These are phyloP conservation scores for Talaromyces ruber DNA, from an alignment of 495 filamentous ascomycete genomes.

Conservation along the genomic window DNA sequence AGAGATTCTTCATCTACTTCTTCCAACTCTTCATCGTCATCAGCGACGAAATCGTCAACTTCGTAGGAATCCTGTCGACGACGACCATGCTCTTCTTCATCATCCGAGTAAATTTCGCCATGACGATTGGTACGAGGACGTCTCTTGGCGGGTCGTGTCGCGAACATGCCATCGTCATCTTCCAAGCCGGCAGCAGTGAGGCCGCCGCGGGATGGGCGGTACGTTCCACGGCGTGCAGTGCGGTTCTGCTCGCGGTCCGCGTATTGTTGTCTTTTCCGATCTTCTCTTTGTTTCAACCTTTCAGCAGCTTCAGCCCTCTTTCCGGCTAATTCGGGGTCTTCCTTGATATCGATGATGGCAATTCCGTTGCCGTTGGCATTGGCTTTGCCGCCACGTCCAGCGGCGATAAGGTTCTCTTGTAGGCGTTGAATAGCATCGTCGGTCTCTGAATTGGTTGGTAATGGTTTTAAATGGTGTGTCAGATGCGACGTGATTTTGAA, in stretches of 20 bases:
- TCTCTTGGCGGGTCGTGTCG: slow-evolving; percentile 33
- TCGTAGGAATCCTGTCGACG: slow-evolving; percentile 74
- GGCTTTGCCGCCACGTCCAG: slow-evolving; percentile 44
- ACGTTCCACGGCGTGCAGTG: slow-evolving; percentile 39
- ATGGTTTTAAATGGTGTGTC: slow-evolving; percentile 64
- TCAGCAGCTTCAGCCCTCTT: slow-evolving; percentile 66
- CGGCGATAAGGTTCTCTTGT: slow-evolving; percentile 58
- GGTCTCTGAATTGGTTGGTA: slow-evolving; percentile 57
- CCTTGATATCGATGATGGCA: slow-evolving; percentile 50
- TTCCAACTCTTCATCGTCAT: slow-evolving; percentile 63
- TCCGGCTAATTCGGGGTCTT: slow-evolving; percentile 76
- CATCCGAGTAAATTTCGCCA: slow-evolving; percentile 47
- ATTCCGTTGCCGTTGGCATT: slow-evolving; percentile 48
- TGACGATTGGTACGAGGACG: slow-evolving; percentile 37
- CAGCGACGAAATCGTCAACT: slow-evolving; percentile 70
- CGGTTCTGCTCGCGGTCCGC: slow-evolving; percentile 55
- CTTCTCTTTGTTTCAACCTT: slow-evolving; percentile 58
- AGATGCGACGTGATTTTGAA: slow-evolving; percentile 74
- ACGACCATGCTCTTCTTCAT: slow-evolving; percentile 53
- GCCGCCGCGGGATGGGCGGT: slow-evolving; percentile 42
- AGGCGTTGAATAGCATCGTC: slow-evolving; percentile 73
- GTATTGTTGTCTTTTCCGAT: slow-evolving; percentile 59
- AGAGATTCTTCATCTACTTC: slow-evolving; percentile 52
- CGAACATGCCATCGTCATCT: slow-evolving; percentile 46
- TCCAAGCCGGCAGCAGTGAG: slow-evolving; percentile 70